These are phyloP conservation scores for Plasmodium coatneyi DNA, from an alignment of 169 alveolate species.

Conservation along the genomic window DNA sequence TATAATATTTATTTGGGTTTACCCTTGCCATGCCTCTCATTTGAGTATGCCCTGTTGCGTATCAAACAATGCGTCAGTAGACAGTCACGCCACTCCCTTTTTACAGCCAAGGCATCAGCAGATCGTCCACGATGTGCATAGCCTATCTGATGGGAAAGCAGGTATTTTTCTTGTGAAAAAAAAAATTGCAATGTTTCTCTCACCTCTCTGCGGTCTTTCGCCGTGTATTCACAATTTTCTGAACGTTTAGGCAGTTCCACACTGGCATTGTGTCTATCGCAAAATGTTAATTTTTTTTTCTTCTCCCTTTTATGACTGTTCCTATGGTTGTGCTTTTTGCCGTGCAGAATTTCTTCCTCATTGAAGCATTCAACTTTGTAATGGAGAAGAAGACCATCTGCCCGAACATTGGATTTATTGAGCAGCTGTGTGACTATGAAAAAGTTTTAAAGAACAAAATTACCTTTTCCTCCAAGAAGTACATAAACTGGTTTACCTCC, in stretches of 20 bases:
- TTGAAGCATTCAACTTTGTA: constrained; percentile 77
- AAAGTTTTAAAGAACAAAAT: constrained; percentile 32
- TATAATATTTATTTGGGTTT: background rate
- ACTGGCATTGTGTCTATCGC: constrained; percentile 8
- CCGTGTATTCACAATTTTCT: background rate
- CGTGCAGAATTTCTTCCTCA: constrained; percentile 66
- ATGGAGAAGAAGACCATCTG: constrained; percentile 72
- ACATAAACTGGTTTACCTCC: constrained; percentile 78
- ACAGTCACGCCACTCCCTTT: background rate
- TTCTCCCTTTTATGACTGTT: background rate
- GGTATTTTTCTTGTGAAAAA: constrained; percentile 34
- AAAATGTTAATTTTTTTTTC: background rate
- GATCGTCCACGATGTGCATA: constrained; percentile 76
- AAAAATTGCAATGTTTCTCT: background rate
- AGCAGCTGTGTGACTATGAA: constrained; percentile 80
- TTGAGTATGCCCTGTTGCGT: background rate
- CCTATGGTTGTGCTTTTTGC: background rate
- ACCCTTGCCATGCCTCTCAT: background rate
- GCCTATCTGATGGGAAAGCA: constrained; percentile 77
- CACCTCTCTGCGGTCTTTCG: background rate
- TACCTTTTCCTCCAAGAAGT: constrained; percentile 74
- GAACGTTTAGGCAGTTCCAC: background rate
- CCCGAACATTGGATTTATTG: constrained; percentile 80
- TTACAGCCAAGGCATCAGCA: constrained; percentile 77
- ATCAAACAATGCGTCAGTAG: background rate